Conservation (phyloP, 495 filamentous ascomycete species). For the Trichodelitschia bisporula region DNA sequence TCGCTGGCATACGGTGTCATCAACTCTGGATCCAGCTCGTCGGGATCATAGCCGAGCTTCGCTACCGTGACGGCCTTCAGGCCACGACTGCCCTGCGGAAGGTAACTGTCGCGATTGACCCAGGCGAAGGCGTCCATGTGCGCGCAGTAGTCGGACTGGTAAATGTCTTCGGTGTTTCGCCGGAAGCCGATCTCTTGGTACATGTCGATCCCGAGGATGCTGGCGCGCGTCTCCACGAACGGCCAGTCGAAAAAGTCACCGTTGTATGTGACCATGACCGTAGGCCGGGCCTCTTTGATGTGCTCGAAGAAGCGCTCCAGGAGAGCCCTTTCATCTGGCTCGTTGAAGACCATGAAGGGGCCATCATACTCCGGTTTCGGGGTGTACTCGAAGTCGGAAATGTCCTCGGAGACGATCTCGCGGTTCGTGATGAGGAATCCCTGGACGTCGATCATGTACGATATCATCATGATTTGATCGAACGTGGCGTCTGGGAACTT, state of each 20-base stretch:
- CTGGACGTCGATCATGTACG: slow-evolving; percentile 99
- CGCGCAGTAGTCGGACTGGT: slow-evolving; percentile 79
- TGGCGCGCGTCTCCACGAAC: slow-evolving; percentile 82
- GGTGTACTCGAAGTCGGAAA: slow-evolving; percentile 93
- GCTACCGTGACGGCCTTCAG: slow-evolving; percentile 94
- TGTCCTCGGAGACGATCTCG: slow-evolving; percentile 94
- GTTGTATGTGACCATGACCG: slow-evolving; percentile 97
- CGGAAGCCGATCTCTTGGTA: slow-evolving; percentile 93
- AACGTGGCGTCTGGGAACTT: slow-evolving; percentile 95
- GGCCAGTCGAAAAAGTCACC: slow-evolving; percentile 99
- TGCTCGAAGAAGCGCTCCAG: slow-evolving; percentile 87
- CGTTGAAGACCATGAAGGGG: slow-evolving; percentile 92
- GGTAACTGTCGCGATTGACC: slow-evolving; percentile 96
- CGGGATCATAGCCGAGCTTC: slow-evolving; percentile 94
- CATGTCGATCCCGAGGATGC: slow-evolving; percentile 94
- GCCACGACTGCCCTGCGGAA: slow-evolving; percentile 91
- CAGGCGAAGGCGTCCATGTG: slow-evolving; percentile 99
- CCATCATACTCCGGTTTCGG: slow-evolving; percentile 90
- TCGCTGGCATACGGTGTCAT: slow-evolving; percentile 62
- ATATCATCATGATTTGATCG: slow-evolving; percentile 99
- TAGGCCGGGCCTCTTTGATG: slow-evolving; percentile 83
- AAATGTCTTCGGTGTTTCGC: slow-evolving; percentile 87
- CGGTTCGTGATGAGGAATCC: slow-evolving; percentile 96
- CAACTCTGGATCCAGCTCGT: slow-evolving; percentile 90
- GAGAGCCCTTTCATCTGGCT: slow-evolving; percentile 71